Evolutionary conservation across 2,329 filamentous ascomycete genomes (phyloP).

Genomic region (Hypoxylon sp.): DNA sequence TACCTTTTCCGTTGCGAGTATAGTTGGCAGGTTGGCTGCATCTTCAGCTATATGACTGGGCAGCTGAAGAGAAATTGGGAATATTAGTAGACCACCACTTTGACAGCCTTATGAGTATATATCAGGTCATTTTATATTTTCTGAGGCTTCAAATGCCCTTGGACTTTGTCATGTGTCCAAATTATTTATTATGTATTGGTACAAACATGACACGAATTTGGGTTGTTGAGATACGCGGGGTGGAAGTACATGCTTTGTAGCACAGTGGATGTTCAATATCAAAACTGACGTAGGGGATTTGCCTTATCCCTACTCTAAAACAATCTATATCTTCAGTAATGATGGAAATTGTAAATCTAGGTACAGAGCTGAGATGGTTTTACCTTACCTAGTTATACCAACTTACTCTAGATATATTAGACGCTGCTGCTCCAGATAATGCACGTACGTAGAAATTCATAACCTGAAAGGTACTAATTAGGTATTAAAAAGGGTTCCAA

Average conservation of each 20-base stretch:
- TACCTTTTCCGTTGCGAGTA: conserved; percentile 15
- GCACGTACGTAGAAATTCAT: too few relatives aligned
- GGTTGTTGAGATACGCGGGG: conserved; percentile 19
- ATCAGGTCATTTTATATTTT: conserved; percentile 6
- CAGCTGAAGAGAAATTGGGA: not conserved
- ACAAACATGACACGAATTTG: conserved; percentile 15
- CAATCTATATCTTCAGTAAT: too few relatives aligned
- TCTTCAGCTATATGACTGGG: not conserved
- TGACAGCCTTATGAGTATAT: too few relatives aligned
- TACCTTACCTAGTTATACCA: too few relatives aligned
- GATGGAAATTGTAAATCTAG: too few relatives aligned
- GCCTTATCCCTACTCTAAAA: too few relatives aligned
- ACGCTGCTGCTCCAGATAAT: conserved; percentile 10
- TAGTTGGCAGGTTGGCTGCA: conserved; percentile 1
- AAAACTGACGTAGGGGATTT: conserved; percentile 33
- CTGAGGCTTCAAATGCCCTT: conserved; percentile 15
- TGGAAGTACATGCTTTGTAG: conserved; percentile 8
- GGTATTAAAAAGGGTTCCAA: too few relatives aligned
- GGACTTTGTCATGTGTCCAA: conserved; percentile 1
- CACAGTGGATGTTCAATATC: conserved; percentile 16
- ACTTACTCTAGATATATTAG: too few relatives aligned
- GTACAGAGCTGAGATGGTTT: too few relatives aligned
- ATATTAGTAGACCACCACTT: too few relatives aligned
- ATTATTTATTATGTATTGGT: conserved; percentile 4
- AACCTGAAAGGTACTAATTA: too few relatives aligned